phyloP scores from a whole-genome alignment of 2,329 filamentous ascomycete species.

The Claviceps purpurea region DNA sequence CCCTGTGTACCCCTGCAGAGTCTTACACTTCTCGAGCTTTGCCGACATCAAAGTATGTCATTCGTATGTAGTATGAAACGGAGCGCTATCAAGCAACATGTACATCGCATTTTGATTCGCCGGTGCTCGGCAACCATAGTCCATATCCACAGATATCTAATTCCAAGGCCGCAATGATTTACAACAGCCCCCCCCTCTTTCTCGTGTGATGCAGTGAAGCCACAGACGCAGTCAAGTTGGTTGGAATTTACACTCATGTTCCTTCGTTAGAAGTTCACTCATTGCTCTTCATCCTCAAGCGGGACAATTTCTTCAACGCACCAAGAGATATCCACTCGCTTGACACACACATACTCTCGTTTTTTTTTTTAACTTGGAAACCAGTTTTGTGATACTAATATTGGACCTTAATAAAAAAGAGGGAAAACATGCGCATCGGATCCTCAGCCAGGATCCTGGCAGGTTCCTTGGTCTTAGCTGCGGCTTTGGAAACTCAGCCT shows the following conservation, averaged over 20 bases:
- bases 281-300: background rate
- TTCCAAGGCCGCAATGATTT: background rate
- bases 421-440: background rate
- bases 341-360: background rate
- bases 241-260: background rate
- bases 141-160: background rate
- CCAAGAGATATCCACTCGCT: background rate
- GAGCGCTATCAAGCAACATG: background rate
- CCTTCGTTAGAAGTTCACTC: background rate
- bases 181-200: background rate
- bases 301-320: background rate
- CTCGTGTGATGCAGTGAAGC: background rate
- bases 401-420: background rate
- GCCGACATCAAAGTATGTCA: background rate
- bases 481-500: background rate
- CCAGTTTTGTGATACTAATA: background rate
- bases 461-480: background rate
- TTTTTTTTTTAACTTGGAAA: background rate
- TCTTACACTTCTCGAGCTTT: background rate
- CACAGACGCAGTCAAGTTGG: background rate
- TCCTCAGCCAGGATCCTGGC: background rate
- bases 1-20: background rate
- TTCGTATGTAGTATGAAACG: background rate
- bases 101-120: background rate
- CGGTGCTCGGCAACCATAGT: background rate